These are phyloP conservation scores for Exsudoporus frostii DNA, from an alignment of 768 basidiomycete genomes.

Conservation along the genomic window DNA sequence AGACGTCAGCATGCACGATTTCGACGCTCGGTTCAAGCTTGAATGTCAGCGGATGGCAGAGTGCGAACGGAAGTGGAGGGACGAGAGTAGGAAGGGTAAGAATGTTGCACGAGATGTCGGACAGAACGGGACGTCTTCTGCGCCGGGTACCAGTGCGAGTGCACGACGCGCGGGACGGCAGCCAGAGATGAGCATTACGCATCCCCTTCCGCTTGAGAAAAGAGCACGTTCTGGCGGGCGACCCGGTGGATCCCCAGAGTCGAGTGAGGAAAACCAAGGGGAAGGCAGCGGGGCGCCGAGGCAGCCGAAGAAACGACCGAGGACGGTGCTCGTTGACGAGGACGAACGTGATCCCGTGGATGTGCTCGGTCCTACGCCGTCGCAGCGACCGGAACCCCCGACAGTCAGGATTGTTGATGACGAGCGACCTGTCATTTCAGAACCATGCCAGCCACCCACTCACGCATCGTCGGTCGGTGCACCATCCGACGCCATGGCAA, in stretches of 20 bases:
- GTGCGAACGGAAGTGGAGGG: constrained; percentile 65
- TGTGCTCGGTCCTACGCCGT: constrained; percentile 25
- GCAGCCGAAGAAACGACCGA: constrained; percentile 54
- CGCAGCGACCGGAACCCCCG: constrained; percentile 34
- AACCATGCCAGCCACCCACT: background rate
- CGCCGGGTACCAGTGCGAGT: constrained; percentile 62
- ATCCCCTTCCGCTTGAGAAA: constrained; percentile 73
- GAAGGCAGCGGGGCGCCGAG: constrained; percentile 36
- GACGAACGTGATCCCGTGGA: constrained; percentile 52
- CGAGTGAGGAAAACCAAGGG: constrained; percentile 42
- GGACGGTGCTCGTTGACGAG: constrained; percentile 41
- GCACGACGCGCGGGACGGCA: constrained; percentile 69
- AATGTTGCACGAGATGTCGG: constrained; percentile 19
- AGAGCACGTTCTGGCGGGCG: constrained; percentile 60
- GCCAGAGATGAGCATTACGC: constrained; percentile 71
- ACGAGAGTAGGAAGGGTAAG: constrained; percentile 41
- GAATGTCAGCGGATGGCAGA: constrained; percentile 90
- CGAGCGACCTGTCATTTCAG: constrained; percentile 12
- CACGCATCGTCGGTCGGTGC: background rate
- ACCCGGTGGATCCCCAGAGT: constrained; percentile 45
- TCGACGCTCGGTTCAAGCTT: constrained; percentile 69
- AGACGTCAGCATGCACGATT: constrained; percentile 82
- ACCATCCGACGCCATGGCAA: constrained; percentile 32
- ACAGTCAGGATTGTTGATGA: constrained; percentile 52
- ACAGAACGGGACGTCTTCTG: constrained; percentile 34